Conservation (phyloP, 139 green algal genomes). For the Chlamydomonas asymmetrica region DNA sequence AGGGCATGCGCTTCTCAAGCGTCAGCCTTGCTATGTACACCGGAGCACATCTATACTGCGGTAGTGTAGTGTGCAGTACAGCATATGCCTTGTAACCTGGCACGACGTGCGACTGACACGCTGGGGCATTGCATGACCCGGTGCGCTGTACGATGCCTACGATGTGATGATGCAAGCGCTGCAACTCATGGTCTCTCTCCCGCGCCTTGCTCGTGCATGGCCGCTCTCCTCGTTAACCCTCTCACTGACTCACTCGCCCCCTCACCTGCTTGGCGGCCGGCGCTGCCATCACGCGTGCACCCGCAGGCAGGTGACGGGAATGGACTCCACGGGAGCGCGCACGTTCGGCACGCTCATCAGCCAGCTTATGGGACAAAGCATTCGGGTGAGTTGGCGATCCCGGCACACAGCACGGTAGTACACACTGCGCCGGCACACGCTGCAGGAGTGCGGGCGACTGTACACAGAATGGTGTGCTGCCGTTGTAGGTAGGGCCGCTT, state of each 20-base stretch:
- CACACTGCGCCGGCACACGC: too few species aligned
- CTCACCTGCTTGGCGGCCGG: too few species aligned
- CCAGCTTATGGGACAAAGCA: not conserved
- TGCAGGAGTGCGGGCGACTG: too few species aligned
- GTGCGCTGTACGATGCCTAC: not conserved
- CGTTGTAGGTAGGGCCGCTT: too few species aligned
- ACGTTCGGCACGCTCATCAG: constrained; percentile 65
- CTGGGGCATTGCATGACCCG: not conserved
- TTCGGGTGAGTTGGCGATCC: constrained; percentile 6
- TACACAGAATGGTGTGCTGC: too few species aligned
- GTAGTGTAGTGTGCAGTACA: too few species aligned
- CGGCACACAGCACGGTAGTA: constrained; percentile 1
- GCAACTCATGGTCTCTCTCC: not conserved
- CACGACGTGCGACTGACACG: too few species aligned
- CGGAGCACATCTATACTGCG: too few species aligned
- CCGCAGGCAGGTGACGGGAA: constrained; percentile 62
- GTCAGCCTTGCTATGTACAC: too few species aligned
- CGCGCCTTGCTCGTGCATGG: not conserved
- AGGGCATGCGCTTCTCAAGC: too few species aligned
- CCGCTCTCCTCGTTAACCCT: not conserved
- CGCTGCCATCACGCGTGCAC: too few species aligned
- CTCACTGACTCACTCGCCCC: not conserved
- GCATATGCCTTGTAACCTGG: too few species aligned
- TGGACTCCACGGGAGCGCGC: constrained; percentile 77
- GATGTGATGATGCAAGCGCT: not conserved